Evolutionary conservation across 1,139 yeast genomes (phyloP), one percentile per base, ranked within the genome.

Genomic region (Sugiyamaella paludigena): DNA sequence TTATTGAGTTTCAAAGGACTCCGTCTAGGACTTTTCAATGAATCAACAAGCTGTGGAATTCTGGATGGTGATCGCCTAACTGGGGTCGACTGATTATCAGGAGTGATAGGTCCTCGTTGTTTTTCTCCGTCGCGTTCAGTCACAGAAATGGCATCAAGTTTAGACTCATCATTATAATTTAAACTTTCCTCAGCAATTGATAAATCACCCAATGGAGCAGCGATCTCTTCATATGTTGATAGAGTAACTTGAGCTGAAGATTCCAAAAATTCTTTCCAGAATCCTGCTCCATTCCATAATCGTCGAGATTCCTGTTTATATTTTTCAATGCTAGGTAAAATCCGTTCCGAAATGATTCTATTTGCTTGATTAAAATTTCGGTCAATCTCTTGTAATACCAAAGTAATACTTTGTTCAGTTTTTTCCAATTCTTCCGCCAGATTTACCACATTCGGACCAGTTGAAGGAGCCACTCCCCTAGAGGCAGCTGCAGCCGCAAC

Each of bases 361-460:
- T 84, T 85, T 12, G 88, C 80, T 39, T 75, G 72, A 2, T 84
- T 77, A 48, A 86, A 75, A 59, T 84, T 82, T 51, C 81, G 77
- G 67, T 89, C 96, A 29, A 89, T 86, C 52, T 83, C 84, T 64
- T 87, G 96, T 45, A 89, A 69, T 1, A 83, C 80, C 47, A 85
- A 69, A 0, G 96, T 87, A 38, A 88, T 86, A 59, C 83, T 86
- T 64, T 87, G 95, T 60, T 89, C 96, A 36, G 88, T 68, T 57
- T 80, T 73, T 60, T 87, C 95, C 48, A 86, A 70, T 58, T 84
- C 87, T 40, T 72, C 75, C 26, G 67, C 63, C 55, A 49, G 58
- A 19, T 19, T 19, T 44, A 51, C 57, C 50, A 45, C 42, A 3
- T 52, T 49, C 15, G 57, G 43, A 13, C 36, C 48, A n/a, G 34